Conservation (phyloP, 768 basidiomycete species). For the Boletus subparvulus region DNA sequence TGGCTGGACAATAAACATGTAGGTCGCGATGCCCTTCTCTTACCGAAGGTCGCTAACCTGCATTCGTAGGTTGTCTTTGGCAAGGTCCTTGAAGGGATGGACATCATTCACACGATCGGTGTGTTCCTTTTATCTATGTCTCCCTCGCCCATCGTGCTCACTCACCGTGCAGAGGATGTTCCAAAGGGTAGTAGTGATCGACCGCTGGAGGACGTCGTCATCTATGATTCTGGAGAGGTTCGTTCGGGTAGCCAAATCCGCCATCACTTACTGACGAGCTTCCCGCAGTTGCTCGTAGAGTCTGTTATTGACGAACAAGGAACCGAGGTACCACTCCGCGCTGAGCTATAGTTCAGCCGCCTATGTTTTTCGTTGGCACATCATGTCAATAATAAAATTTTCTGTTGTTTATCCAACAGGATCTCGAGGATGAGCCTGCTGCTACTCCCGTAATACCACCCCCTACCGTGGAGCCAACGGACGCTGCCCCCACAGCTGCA, state of each 20-base stretch:
- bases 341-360: constrained; percentile 77
- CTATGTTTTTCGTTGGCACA: constrained; percentile 33
- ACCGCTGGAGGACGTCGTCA: constrained; percentile 74
- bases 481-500: not conserved
- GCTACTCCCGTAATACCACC: constrained; percentile 12
- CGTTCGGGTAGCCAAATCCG: constrained; percentile 17
- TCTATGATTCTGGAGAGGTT: constrained; percentile 89
- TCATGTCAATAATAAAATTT: constrained; percentile 52
- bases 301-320: constrained; percentile 57
- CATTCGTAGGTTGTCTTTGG: constrained; percentile 82
- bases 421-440: constrained; percentile 26
- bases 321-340: constrained; percentile 90
- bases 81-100: constrained; percentile 89
- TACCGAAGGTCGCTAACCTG: not conserved
- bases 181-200: constrained; percentile 69
- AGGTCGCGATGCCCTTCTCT: constrained; percentile 19
- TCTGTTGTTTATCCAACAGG: constrained; percentile 52
- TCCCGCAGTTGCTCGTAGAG: constrained; percentile 52
- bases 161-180: constrained; percentile 61
- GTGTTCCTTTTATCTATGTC: constrained; percentile 17
- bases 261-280: constrained; percentile 4
- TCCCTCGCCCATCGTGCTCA: constrained; percentile 8
- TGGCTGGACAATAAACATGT: constrained; percentile 94
- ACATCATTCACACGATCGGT: constrained; percentile 78
- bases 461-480: not conserved